Evolutionary conservation across 352 stramenopile genomes (phyloP), one percentile per base, ranked within the genome.

Genomic region (Aphanomyces astaci): DNA sequence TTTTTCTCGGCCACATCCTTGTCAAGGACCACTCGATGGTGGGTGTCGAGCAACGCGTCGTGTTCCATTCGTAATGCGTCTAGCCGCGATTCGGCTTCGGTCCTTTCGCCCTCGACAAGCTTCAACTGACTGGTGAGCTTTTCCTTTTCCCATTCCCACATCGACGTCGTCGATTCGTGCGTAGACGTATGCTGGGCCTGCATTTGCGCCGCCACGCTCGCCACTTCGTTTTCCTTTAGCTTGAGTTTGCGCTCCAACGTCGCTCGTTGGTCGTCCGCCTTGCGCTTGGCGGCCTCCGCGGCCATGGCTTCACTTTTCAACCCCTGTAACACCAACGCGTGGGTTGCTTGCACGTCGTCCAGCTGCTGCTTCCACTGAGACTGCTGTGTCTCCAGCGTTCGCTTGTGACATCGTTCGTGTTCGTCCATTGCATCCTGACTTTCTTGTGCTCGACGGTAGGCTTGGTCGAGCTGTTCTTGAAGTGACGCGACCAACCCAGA

Each of bases 91-190:
- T 62, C 56, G 5, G 85, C 52, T 11, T 79, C 74, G 1, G 72
- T 57, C 65, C 84, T 87, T 25, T 86, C 79, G 32, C 64, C 64
- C 40, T 76, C 73, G 22, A 72, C 51, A 11, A 74, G 63, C 39
- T 76, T 77, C 11, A 79, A 64, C 28, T 63, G 76, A 11, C 66
- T 72, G 28, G 77, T 73, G 1, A 86, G 71, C 45, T 84, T 76
- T 51, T 86, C 79, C 4, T 79, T 73, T 60, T 89, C 81, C 66
- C 77, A 73, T 31, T 79, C 81, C 30, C 77, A 76, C 45, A 48
- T 48, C 9, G 56, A 48, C 17, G 28, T 48, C 17, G 39, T 39
- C 36, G 56, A 19, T 22, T 46, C 25, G 15, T n/a, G 13, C 3
- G 32, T 54, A 9, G 22, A 33, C 25, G 30, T 28, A 3, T 45